Evolutionary conservation across 805 yeast genomes (phyloP).

Genomic region (Cyberlindnera mycetangii): DNA sequence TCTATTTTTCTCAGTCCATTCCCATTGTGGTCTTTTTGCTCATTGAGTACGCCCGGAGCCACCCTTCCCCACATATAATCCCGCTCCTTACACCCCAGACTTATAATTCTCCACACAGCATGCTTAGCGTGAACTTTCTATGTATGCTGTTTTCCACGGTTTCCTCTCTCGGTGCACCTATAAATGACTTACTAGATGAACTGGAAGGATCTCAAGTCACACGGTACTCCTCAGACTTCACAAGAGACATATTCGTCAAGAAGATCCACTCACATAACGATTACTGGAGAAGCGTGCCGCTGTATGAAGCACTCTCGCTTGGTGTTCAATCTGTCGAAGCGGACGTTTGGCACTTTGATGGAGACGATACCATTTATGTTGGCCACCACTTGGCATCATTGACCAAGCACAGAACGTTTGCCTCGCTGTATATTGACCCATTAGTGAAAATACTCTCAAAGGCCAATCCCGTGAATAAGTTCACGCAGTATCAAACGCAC

Average conservation of each 20-base stretch:
- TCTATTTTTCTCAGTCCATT: too few relatives aligned
- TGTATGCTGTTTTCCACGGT: neutral
- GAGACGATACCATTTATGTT: conserved; percentile 45
- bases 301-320: conserved; percentile 49
- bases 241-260: conserved; percentile 27
- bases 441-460: conserved; percentile 44
- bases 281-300: conserved; percentile 62
- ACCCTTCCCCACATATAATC: too few relatives aligned
- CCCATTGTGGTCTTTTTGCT: too few relatives aligned
- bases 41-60: too few relatives aligned
- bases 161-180: neutral
- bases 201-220: conserved; percentile 17
- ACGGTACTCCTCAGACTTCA: conserved; percentile 21
- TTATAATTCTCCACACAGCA: neutral
- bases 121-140: neutral
- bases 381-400: conserved; percentile 62
- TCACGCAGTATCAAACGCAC: conserved; percentile 16
- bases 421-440: conserved; percentile 52
- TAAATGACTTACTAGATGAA: conserved; percentile 17
- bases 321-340: conserved; percentile 66
- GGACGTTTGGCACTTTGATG: conserved; percentile 52
- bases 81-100: neutral
- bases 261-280: conserved; percentile 70
- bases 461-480: conserved; percentile 37
- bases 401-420: conserved; percentile 44